Base-by-base conservation (phyloP, 805 yeast genomes). In the Nakazawaea wickerhamii region DNA sequence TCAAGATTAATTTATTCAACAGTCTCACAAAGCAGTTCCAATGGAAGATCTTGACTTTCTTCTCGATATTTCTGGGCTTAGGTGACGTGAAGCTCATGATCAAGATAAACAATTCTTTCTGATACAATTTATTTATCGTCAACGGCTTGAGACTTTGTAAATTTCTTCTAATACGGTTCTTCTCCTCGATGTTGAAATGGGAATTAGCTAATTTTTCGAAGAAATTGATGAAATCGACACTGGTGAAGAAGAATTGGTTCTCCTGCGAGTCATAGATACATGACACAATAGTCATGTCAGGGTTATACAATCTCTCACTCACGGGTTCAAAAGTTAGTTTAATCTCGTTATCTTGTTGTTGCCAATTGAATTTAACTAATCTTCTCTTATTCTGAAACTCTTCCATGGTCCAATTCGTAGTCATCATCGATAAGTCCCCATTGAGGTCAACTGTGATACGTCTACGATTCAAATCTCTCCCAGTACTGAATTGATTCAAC, bases 11-110 rank as follows among this genome's bases (percentile, higher is more conserved):
- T 52, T 76, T 79, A 20, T 61, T 57, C 39, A 81, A 53, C 0
- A 87, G 87, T 23, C 60, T 65, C 30, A 64, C 71, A 20, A 81
- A 59, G 34, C 69, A 65, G 17, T 55, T 52, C 88, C 88, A 81
- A 20, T 65, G 64, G 51, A 81, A 76, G 4, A 81, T 85, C 54
- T 81, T 81, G 46, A 81, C 72, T 54, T 80, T 84, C 55, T 81
- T 81, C 51, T 79, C 87, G 35, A 81, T 81, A 49, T 79, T 79
- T 32, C 88, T 62, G 4, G 88, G 88, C 49, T 77, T 67, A 2
- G 88, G 88, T 43, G 68, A 68, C 22, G 73, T 73, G 65, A 73
- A 81, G 25, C 68, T 60, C 87, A 81, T 81, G 28, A 81, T 70
- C 38, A 71, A 50, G 54, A 63, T 55, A 54, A 72, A 73, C 40